Percentiles rank a stretch among this genome's conserved stretches.
Evolutionary conservation across 1,284 basidiomycete species (phyloP).

Genomic region (Moniliophthora roreri): DNA sequence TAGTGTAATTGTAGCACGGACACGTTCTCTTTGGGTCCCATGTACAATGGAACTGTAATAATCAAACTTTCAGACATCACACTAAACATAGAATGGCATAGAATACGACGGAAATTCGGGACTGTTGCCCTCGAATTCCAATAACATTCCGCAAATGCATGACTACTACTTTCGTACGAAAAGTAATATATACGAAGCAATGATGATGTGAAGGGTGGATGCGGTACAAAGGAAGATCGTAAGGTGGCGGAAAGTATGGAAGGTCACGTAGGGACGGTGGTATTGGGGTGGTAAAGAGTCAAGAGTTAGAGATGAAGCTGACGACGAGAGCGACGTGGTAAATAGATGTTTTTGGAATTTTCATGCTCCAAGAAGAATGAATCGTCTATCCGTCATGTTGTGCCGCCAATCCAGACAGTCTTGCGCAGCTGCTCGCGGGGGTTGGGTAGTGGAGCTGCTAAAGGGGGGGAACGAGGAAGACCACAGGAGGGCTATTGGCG

Average conservation of each 20-base stretch:
- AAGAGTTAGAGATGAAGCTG: neutral
- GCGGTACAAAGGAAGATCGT: neutral
- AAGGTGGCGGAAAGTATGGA: neutral
- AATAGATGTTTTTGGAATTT: neutral
- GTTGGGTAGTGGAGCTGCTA: no score
- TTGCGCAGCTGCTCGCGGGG: no score
- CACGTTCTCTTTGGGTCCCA: no score
- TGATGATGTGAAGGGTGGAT: neutral
- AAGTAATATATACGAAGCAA: constrained; percentile 1
- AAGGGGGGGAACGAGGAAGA: neutral
- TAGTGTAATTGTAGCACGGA: no score
- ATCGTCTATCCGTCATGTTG: no score
- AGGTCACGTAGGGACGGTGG: neutral
- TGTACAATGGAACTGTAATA: no score
- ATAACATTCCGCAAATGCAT: constrained; percentile 4
- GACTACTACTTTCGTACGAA: constrained; percentile 1
- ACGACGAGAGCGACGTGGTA: neutral
- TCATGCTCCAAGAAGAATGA: neutral
- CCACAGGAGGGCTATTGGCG: neutral
- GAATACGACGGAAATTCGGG: neutral
- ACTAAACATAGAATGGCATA: no score
- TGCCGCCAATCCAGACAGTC: no score
- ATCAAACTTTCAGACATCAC: no score
- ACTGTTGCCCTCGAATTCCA: neutral
- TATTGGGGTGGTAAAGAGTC: neutral